Evolutionary conservation across 1,139 yeast species (phyloP).

Genomic region (Sugiyamaella pinicola): DNA sequence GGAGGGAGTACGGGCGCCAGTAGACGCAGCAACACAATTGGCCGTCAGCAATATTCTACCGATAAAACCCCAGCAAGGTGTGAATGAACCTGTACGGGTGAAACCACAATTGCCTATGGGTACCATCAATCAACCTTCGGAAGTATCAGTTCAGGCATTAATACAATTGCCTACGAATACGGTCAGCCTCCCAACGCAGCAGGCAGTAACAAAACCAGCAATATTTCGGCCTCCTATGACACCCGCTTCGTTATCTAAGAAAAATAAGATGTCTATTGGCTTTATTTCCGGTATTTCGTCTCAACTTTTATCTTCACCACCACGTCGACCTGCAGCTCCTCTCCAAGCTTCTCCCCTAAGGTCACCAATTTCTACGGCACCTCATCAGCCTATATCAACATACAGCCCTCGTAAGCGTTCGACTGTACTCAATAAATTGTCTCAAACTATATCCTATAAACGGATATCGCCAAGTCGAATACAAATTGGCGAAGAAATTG

Average conservation of each 20-base stretch:
- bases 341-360: no score
- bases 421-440: neutral
- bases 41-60: no score
- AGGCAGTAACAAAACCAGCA: neutral
- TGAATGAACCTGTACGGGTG: no score
- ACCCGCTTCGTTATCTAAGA: neutral
- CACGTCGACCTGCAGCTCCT: neutral
- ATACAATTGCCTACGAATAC: no score
- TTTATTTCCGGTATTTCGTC: neutral
- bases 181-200: no score
- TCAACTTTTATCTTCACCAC: neutral
- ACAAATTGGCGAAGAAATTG: conserved; percentile 5
- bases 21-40: neutral
- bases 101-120: no score
- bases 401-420: neutral
- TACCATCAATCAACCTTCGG: no score
- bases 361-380: no score
- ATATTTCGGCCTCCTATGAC: no score
- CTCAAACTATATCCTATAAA: neutral
- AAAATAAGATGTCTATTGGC: neutral
- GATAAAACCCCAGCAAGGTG: no score
- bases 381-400: neutral
- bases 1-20: neutral
- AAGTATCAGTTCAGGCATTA: no score
- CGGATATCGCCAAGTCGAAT: neutral